A percentile compares a stretch with the other conserved stretches of the same genome.
These are phyloP conservation scores for Fonsecaea monophora DNA, from an alignment of 2,329 filamentous ascomycete species.

Conservation along the genomic window DNA sequence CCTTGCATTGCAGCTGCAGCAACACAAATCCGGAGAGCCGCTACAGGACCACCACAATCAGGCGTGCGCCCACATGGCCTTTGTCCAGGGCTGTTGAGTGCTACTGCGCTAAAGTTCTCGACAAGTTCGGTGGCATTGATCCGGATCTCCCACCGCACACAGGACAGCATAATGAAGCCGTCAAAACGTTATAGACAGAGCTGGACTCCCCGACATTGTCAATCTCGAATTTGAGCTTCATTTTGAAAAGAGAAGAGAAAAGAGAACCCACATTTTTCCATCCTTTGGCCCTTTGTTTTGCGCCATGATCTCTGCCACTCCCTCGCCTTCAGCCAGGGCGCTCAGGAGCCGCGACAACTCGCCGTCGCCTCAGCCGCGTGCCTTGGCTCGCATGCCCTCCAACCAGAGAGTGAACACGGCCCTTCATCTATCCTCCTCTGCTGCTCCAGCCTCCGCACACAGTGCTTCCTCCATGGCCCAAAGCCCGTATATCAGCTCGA, in stretches of 20 bases:
- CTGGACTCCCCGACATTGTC: conserved; percentile 35
- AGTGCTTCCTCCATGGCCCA: conserved; percentile 36
- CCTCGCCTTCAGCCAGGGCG: conserved; percentile 29
- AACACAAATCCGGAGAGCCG: conserved; percentile 26
- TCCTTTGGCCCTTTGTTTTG: background rate
- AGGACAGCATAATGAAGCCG: conserved; percentile 33
- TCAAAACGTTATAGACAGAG: conserved; percentile 35
- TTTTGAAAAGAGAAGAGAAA: background rate
- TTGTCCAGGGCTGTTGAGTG: conserved; percentile 23
- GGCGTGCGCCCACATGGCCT: conserved; percentile 29
- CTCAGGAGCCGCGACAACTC: conserved; percentile 32
- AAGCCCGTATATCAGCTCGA: conserved; percentile 38
- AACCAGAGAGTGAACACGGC: conserved; percentile 35
- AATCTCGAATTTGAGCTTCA: conserved; percentile 20
- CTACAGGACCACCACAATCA: conserved; percentile 30
- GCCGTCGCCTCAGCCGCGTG: conserved; percentile 30
- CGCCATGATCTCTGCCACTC: conserved; percentile 29
- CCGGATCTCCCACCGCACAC: conserved; percentile 10
- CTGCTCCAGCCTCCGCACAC: conserved; percentile 36
- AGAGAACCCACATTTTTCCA: background rate
- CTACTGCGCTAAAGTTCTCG: conserved; percentile 6
- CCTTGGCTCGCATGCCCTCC: conserved; percentile 34
- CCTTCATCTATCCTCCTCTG: conserved; percentile 23
- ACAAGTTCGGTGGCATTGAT: conserved; percentile 18
- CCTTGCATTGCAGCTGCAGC: conserved; percentile 33